Evolutionary conservation across 1,284 basidiomycete species (phyloP), one percentile per base, ranked within the genome.

Genomic region (Leccinum subrobustum): DNA sequence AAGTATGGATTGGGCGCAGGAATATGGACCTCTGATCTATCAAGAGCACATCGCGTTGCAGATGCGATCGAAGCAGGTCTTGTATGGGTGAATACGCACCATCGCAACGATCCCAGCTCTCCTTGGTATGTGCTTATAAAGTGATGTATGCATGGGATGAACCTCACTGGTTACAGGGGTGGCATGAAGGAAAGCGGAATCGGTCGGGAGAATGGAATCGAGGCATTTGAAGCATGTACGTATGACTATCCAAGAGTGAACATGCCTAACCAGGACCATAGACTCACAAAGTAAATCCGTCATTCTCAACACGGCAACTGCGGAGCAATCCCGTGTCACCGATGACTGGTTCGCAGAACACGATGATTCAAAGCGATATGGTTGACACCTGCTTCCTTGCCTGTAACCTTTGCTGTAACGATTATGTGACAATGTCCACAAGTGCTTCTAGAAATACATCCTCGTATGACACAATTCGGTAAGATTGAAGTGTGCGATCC

Each of bases 31-130:
- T 76, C 78, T 39, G 79, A 92, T 72, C 71, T 93, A 31, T 87
- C 89, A 0, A 78, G 84, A 62, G 90, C 88, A 9, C 89, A 92
- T 71, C 84, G 88, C 4, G 81, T 91, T 2, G 81, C 90, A 4
- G 80, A 80, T 55, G 78, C 78, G 48, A 85, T 93, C 29, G 80
- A 92, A 67, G 79, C 87, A 20, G 92, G 92, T 3, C 70, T 94
- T 31, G 88, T 90, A 50, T 94, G 92, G 92, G 83, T 94, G 48
- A 94, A 94, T 70, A 89, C 88, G 0, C 91, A 93, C 67, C 92
- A 94, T 69, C 83, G 92, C 53, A 94, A 94, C 68, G 91, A 93
- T 69, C 92, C 92, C 8, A 90, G 88, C 63, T 92, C 89, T 44
- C 91, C 92, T 52, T 94, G 92, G 89, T 91, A 70, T 54, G 83